Evolutionary conservation across 2,329 filamentous ascomycete genomes (phyloP).

Genomic region (Didymella exigua): DNA sequence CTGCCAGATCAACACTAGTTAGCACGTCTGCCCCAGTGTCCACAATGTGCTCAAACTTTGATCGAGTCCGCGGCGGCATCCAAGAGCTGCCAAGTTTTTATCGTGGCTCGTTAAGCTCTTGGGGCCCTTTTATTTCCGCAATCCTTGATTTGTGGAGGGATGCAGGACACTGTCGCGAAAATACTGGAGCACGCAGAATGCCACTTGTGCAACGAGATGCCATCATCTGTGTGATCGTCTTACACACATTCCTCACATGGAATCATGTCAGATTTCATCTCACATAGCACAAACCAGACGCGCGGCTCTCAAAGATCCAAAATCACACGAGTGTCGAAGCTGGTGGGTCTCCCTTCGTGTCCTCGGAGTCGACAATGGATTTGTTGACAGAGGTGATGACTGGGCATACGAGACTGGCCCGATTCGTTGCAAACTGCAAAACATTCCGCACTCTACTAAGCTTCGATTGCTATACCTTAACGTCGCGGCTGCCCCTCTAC

Average conservation of each 20-base stretch:
- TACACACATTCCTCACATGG: constrained; percentile 26
- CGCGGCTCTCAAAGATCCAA: constrained; percentile 27
- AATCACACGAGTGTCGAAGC: constrained; percentile 12
- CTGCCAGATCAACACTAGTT: constrained; percentile 7
- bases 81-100: constrained; percentile 4
- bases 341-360: constrained; percentile 12
- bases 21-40: constrained; percentile 13
- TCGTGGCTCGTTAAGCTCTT: constrained; percentile 13
- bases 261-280: constrained; percentile 19
- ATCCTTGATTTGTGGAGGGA: constrained; percentile 6
- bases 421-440: neutral
- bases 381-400: constrained; percentile 11
- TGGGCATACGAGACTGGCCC: constrained; percentile 1
- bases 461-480: constrained; percentile 2
- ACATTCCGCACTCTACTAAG: constrained; percentile 11
- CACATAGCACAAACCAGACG: constrained; percentile 25
- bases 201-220: constrained; percentile 19
- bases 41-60: constrained; percentile 6
- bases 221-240: constrained; percentile 31
- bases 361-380: constrained; percentile 3
- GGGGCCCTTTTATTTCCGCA: constrained; percentile 14
- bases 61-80: neutral
- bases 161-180: constrained; percentile 8
- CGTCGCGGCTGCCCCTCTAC: constrained; percentile 11
- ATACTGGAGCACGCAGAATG: constrained; percentile 19